Evolutionary conservation across 305 asterid genomes (phyloP), one percentile per base, ranked within the genome.

Genomic region (Fraxinus sp.): DNA sequence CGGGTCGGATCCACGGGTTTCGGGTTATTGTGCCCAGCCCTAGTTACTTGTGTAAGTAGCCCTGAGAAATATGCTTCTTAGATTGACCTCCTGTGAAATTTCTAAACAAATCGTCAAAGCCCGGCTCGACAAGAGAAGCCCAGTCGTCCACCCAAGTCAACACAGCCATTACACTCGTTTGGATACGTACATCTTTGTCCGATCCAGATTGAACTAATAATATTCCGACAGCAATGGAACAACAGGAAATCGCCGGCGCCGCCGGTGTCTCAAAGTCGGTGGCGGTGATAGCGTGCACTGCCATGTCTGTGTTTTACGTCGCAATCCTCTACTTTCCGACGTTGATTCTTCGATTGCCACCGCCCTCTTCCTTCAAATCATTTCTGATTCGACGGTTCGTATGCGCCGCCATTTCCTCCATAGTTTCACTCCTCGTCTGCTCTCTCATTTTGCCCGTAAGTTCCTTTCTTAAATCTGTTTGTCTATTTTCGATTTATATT

Each of bases 321-420:
- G 95, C 93, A 18, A 81, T 96, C 36, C 91, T 96, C 13, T 93
- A 96, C 85, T 85, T 91, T 70, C 98, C 99, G 7, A 86, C 97
- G 13, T 81, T 92, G 83, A 77, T 96, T 80, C 95, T 95, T 75
- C 97, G 98, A 14, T 87, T 95, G 64, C 94, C 95, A 1, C 98
- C 94, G 79, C 93, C 99, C 2, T 73, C 83, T 85, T 96, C 98
- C 59, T 92, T 86, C 46, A 87, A 86, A 78, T 90, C 97, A 59
- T 90, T 87, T 85, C 30, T 94, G 89, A 83, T 93, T 30, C 95
- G 99, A 57, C 95, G 98, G 70, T 96, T 96, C 88, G 49, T 89
- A 18, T 94, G 98, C 90, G 98, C 96, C n/a, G 95, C 91, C 36
- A 11, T 96, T 62, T 92, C 96, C 80, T 89, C 99, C 82, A 46